These are phyloP conservation scores for Salix arbutifolia DNA, from an alignment of 345 rosid genomes.

Conservation along the genomic window DNA sequence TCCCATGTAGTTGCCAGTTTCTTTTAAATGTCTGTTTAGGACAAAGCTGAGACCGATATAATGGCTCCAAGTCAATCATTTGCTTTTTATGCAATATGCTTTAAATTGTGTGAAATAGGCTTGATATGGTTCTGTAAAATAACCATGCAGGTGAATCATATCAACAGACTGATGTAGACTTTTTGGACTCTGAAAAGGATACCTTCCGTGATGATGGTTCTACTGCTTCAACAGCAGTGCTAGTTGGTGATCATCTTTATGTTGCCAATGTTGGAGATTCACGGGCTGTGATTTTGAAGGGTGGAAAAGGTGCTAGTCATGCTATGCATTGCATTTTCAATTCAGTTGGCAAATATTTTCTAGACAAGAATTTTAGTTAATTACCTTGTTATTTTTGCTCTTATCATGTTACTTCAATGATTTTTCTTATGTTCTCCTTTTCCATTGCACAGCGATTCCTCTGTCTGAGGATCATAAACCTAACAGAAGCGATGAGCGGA, in stretches of 20 bases:
- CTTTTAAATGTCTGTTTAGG: constrained; percentile 6
- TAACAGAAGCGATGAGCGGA: constrained; percentile 93
- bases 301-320: constrained; percentile 66
- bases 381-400: not conserved
- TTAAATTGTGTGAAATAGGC: not conserved
- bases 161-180: constrained; percentile 78
- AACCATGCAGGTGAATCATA: constrained; percentile 77
- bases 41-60: constrained; percentile 3
- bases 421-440: not conserved
- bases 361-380: not conserved
- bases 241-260: constrained; percentile 82
- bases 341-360: not conserved
- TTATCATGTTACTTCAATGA: not conserved
- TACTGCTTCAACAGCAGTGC: constrained; percentile 93
- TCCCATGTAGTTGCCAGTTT: constrained; percentile 11
- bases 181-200: constrained; percentile 78
- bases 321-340: not conserved
- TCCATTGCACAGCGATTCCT: constrained; percentile 37
- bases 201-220: constrained; percentile 92
- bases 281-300: constrained; percentile 80
- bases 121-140: not conserved
- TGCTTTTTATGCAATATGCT: not conserved
- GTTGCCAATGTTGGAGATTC: constrained; percentile 99
- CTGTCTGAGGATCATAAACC: constrained; percentile 99
- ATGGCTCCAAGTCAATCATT: constrained; percentile 2